Conservation (phyloP, 2,329 filamentous ascomycete genomes). For the Biscogniauxia mediterranea region DNA sequence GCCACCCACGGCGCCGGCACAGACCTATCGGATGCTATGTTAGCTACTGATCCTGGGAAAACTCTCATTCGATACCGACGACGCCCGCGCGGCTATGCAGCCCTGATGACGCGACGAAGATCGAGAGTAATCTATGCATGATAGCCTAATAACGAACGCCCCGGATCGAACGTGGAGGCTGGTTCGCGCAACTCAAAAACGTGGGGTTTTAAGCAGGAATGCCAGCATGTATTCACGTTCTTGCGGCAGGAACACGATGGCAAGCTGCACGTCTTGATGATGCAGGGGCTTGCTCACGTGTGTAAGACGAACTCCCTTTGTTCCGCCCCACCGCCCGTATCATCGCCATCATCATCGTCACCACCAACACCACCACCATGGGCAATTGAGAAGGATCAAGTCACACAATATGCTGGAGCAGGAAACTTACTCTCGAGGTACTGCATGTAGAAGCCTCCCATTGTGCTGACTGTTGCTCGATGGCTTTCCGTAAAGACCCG, state of each 20-base stretch:
- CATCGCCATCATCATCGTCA: neutral
- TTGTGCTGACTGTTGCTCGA: constrained; percentile 34
- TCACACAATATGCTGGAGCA: constrained; percentile 17
- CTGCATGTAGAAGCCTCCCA: constrained; percentile 69
- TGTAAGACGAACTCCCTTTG: constrained; percentile 33
- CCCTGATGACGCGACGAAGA: constrained; percentile 30
- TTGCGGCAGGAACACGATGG: constrained; percentile 30
- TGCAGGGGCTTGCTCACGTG: constrained; percentile 36
- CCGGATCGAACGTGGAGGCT: constrained; percentile 19
- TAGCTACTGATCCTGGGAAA: constrained; percentile 31
- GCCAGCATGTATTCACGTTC: constrained; percentile 13
- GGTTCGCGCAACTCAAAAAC: constrained; percentile 23
- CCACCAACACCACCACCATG: constrained; percentile 9
- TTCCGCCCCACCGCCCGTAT: constrained; percentile 28
- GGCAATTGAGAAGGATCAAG: constrained; percentile 21
- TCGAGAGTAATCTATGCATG: constrained; percentile 32
- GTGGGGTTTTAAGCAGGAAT: constrained; percentile 27
- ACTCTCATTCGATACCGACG: constrained; percentile 23
- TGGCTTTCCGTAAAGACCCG: constrained; percentile 24
- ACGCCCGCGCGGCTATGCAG: constrained; percentile 28
- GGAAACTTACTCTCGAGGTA: constrained; percentile 70
- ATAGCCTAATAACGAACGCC: constrained; percentile 30
- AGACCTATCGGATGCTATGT: constrained; percentile 62
- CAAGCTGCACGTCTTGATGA: constrained; percentile 31
- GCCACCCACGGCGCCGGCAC: constrained; percentile 92